Evolutionary conservation across 2,329 filamentous ascomycete species (phyloP), one percentile per base, ranked within the genome.

Genomic region (Claviceps purpurea): DNA sequence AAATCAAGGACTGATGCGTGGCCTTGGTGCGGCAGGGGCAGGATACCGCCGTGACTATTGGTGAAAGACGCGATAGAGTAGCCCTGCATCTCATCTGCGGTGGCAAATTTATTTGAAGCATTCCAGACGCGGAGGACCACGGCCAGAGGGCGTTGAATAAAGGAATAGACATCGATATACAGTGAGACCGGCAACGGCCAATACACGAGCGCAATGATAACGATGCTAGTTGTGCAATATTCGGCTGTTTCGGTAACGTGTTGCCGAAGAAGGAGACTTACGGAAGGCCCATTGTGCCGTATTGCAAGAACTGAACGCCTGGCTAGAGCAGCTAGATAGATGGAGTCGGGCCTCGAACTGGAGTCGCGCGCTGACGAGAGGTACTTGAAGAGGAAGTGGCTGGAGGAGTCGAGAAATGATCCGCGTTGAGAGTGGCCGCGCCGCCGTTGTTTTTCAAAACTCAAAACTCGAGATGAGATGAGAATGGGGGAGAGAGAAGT

Each of bases 221-320:
- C 50, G 20, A 50, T 26, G 34, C 37, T 45, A 34, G 30, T 34
- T 44, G 37, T 39, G 38, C 44, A 38, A 16, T 4, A 44, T 18
- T 20, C 38, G 46, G 30, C 45, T 18, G 26, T 20, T 39, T 18
- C 38, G 26, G 45, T 43, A 44, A 48, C 16, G n/a, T 18, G 37
- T 13, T 30, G 22, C 24, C 38, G 16, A 38, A 30, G 46, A 11
- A 56, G 52, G 55, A 55, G 54, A 71, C 72, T 72, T 70, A 74
- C 72, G 71, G 72, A 49, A 73, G 71, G 61, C 72, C 72, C 72
- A 74, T 74, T 49, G 45, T 60, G 59, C n/a, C 18, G 24, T 41
- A 13, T 45, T 4, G 11, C 5, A 46, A 16, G 16, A 43, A 51
- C 30, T 34, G 30, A 34, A 11, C 30, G 30, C 30, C 30, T 34